Evolutionary conservation across 2,329 filamentous ascomycete genomes (phyloP), one percentile per base, ranked within the genome.

Genomic region (Scytalidium sp.): DNA sequence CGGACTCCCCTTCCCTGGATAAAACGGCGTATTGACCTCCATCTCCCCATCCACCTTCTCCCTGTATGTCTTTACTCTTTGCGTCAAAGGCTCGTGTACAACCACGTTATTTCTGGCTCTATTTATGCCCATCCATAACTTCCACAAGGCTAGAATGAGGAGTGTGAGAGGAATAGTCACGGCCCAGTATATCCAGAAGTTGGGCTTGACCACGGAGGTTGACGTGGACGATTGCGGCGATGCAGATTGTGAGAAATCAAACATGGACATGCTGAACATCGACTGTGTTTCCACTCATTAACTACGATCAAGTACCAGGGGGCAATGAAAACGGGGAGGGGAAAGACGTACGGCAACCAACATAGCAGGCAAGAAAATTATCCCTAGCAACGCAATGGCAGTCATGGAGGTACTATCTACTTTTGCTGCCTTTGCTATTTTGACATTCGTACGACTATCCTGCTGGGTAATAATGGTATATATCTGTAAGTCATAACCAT

Each of bases 371-470:
- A 72, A 64, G 51, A 72, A 73, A 2, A 66, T 51, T 55, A 71
- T 68, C 32, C 68, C 72, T 48, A 73, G 59, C 2, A 70, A 56
- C 1, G 70, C 66, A 15, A 73, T 66, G 3, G 64, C 65, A 43
- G 67, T 65, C 67, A 73, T 71, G 7, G 64, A 62, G 2, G 61
- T 57, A 46, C 64, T 67, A 44, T 69, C 67, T 25, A 59, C 53
- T 47, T 61, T 65, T 2, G 59, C 54, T 6, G 58, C 58, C n/a
- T 53, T 48, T 3, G 59, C 58, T 22, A 60, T 43, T 6, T 36
- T 41, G 19, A 46, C 44, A 20, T 50, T 50, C 15, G 25, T 47
- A 11, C 21, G 41, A 43, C 49, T 50, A 27, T 47, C 40, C 21
- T 50, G 39, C 41, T 50, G 44, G 13, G 39, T 32, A 19, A 47